phyloP scores from a whole-genome alignment of 345 rosid genomes.

The Linum tenue region DNA sequence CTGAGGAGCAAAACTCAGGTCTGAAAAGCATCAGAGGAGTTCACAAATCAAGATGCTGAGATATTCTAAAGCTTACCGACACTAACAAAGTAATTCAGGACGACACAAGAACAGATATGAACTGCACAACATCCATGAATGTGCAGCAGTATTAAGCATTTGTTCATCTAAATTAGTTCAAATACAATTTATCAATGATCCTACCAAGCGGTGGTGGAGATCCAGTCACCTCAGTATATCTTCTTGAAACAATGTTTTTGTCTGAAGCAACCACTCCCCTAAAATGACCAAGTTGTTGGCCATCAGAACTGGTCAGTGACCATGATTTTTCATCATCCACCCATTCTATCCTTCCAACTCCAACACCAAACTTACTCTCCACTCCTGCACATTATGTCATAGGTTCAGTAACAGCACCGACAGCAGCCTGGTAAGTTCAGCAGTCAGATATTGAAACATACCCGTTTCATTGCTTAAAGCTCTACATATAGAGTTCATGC shows the following conservation, averaged over 20 bases:
- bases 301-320: conserved; percentile 53
- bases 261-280: conserved; percentile 61
- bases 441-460: conserved; percentile 11
- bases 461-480: conserved; percentile 59
- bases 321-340: conserved; percentile 46
- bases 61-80: conserved; percentile 5
- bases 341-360: conserved; percentile 65
- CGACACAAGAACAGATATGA: not conserved
- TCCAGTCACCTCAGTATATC: conserved; percentile 49
- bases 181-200: not conserved
- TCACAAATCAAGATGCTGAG: conserved; percentile 5
- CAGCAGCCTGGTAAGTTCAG: not conserved
- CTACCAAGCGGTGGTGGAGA: conserved; percentile 64
- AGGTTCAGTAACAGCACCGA: not conserved
- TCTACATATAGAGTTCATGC: conserved; percentile 70
- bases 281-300: conserved; percentile 50
- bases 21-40: conserved; percentile 30
- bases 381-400: conserved; percentile 37
- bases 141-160: no score
- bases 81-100: not conserved
- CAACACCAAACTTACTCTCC: conserved; percentile 50
- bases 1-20: conserved; percentile 43
- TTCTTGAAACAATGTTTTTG: conserved; percentile 54
- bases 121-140: no score
- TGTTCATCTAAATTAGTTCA: no score